Evolutionary conservation across 2,329 filamentous ascomycete genomes (phyloP).

Genomic region (Sporothrix brunneoviolacea): DNA sequence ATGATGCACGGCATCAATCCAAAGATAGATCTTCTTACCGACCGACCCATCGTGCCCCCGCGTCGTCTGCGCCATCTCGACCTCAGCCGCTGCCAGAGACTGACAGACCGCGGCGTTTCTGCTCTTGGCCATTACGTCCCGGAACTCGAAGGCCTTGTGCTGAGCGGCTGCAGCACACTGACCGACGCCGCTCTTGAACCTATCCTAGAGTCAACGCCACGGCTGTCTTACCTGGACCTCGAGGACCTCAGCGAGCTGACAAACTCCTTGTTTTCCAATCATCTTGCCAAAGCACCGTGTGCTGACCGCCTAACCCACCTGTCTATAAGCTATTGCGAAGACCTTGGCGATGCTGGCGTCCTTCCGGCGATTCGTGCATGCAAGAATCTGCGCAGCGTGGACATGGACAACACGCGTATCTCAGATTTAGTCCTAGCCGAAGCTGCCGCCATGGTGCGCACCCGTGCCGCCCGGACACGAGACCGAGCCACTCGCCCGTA

Average conservation of each 20-base stretch:
- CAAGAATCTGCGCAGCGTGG: constrained; percentile 59
- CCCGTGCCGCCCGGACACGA: constrained; percentile 45
- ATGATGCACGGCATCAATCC: constrained; percentile 72
- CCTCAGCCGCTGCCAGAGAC: constrained; percentile 66
- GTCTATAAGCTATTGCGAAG: constrained; percentile 85
- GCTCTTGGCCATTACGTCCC: constrained; percentile 69
- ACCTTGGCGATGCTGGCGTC: constrained; percentile 75
- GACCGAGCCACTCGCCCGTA: constrained; percentile 37
- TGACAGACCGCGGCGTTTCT: constrained; percentile 68
- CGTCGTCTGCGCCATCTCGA: constrained; percentile 79
- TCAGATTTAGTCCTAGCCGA: constrained; percentile 81
- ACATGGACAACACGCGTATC: constrained; percentile 90
- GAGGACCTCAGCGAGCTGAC: constrained; percentile 77
- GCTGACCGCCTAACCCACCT: constrained; percentile 67
- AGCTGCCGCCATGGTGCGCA: constrained; percentile 71
- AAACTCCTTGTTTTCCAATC: constrained; percentile 63
- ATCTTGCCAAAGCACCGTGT: constrained; percentile 71
- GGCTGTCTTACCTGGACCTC: constrained; percentile 78
- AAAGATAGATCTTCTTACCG: constrained; percentile 74
- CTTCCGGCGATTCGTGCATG: constrained; percentile 74
- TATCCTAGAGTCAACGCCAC: constrained; percentile 67
- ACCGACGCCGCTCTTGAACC: constrained; percentile 66
- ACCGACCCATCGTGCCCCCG: constrained; percentile 66
- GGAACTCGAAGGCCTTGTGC: constrained; percentile 71
- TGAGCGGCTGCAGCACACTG: constrained; percentile 69